Evolutionary conservation across 306 rosid genomes (phyloP), one percentile per base, ranked within the genome.

Genomic region (Vicia faba): DNA sequence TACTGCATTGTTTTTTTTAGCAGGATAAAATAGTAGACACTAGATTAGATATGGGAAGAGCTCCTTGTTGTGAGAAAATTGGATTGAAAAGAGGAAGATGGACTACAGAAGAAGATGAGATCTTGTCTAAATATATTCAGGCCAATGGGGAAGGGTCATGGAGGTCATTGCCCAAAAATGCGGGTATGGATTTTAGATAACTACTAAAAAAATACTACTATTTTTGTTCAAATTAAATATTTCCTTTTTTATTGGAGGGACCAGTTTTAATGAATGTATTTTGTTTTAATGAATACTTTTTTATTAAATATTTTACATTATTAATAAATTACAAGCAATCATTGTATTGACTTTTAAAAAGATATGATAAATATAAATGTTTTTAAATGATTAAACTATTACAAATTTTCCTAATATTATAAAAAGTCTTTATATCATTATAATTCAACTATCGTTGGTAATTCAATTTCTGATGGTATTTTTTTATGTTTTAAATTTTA

Each of bases 51-150:
- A 91, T 89, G 98, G 98, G 91, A 70, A 87, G 93, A 54, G 81
- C 96, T 44, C 95, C 96, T 3, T 92, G 96, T 64, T 92, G 98
- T 68, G 89, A 76, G 68, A 92, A 87, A 72, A 81, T 86, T 7
- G 96, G 98, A 46, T 11, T 92, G 77, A 92, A 78, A 70, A 89
- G 75, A 71, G 96, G 98, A 6, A 84, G 89, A 66, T 92, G 98
- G 96, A 87, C 96, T 11, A 72, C 77, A 1, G 91, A 89, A 51
- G 98, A 92, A 50, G 98, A 92, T 57, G 72, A 83, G 36, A 79
- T 82, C 58, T 80, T 92, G 68, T 79, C 69, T 8, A 84, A 83
- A 25, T 89, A 89, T 70, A 92, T 92, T 70, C 75, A 70, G 36
- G 71, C 43, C 35, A 84, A 89, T 57, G 98, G 98, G 0, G 92